These are phyloP conservation scores for Hymenoscyphus albidus DNA, from an alignment of 2,329 filamentous ascomycete species.

Conservation along the genomic window DNA sequence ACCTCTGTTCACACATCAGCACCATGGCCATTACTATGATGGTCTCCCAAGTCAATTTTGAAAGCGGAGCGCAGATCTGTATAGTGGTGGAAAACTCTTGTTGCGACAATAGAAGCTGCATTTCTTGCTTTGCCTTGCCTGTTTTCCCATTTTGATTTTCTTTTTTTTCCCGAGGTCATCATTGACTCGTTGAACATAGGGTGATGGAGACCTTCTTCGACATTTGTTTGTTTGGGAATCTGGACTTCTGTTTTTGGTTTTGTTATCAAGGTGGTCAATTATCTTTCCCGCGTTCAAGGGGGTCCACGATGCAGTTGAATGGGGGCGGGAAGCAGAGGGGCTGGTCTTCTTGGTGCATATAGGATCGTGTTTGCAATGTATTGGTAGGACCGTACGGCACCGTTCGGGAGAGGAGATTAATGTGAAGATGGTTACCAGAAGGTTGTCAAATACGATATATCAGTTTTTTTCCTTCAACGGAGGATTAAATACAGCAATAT, in stretches of 20 bases:
- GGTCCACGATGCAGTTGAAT: conserved; percentile 12
- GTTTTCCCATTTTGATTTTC: neutral
- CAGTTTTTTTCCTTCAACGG: neutral
- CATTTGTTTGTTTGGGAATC: neutral
- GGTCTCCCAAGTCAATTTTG: conserved; percentile 9
- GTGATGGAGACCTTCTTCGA: conserved; percentile 3
- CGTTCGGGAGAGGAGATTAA: neutral
- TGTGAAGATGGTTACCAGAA: conserved; percentile 1
- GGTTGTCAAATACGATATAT: conserved; percentile 3
- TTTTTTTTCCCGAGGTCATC: neutral
- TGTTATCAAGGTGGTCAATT: conserved; percentile 12
- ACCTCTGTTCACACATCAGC: conserved; percentile 28
- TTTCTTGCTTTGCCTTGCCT: conserved; percentile 3
- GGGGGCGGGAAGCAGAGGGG: neutral
- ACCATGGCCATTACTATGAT: conserved; percentile 20
- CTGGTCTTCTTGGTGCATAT: conserved; percentile 2
- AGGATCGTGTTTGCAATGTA: conserved; percentile 17
- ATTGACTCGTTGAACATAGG: neutral
- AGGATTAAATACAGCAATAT: neutral
- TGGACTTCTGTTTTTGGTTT: neutral
- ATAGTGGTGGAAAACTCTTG: conserved; percentile 6
- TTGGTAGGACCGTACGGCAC: conserved; percentile 11
- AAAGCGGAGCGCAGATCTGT: neutral
- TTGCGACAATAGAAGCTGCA: conserved; percentile 3
- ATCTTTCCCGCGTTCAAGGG: conserved; percentile 12